Conservation (phyloP, 495 filamentous ascomycete species). For the Annulohypoxylon stygium region DNA sequence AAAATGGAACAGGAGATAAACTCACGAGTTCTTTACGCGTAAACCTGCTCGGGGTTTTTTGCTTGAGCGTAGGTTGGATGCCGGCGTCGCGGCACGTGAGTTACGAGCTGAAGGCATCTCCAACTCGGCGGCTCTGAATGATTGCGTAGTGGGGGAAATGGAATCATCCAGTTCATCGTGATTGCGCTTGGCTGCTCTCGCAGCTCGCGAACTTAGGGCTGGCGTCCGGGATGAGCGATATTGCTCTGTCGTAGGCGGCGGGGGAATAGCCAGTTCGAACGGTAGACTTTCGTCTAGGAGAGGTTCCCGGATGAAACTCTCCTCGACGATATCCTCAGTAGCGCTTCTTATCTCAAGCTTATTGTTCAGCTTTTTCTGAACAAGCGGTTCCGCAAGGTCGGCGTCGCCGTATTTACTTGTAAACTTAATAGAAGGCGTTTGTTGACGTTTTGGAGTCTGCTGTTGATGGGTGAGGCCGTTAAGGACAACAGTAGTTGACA, state of each 20-base stretch:
- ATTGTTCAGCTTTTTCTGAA: conserved; percentile 42
- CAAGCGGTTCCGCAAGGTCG: conserved; percentile 32
- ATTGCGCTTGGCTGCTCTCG: conserved; percentile 58
- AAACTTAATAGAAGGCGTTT: conserved; percentile 37
- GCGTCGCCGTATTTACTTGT: conserved; percentile 44
- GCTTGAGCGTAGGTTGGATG: conserved; percentile 59
- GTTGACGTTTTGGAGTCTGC: conserved; percentile 24
- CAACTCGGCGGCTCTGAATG: conserved; percentile 53
- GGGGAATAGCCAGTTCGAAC: conserved; percentile 42
- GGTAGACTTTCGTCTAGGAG: conserved; percentile 27
- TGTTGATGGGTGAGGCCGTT: conserved; percentile 40
- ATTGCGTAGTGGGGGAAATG: conserved; percentile 59
- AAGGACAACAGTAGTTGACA: conserved; percentile 45
- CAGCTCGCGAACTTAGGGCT: conserved; percentile 48
- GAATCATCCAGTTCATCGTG: conserved; percentile 62
- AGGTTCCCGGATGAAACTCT: conserved; percentile 48
- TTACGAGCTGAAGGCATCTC: conserved; percentile 59
- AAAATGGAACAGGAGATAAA: conserved; percentile 42
- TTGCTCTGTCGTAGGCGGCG: conserved; percentile 44
- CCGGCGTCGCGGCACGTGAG: conserved; percentile 70
- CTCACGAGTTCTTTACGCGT: conserved; percentile 79
- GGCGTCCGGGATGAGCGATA: conserved; percentile 48
- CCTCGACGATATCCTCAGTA: conserved; percentile 39
- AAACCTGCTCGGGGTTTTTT: conserved; percentile 70
- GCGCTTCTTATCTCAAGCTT: conserved; percentile 42